phyloP scores from a whole-genome alignment of 1,284 basidiomycete species.

The Fomitiporia mediterranea region DNA sequence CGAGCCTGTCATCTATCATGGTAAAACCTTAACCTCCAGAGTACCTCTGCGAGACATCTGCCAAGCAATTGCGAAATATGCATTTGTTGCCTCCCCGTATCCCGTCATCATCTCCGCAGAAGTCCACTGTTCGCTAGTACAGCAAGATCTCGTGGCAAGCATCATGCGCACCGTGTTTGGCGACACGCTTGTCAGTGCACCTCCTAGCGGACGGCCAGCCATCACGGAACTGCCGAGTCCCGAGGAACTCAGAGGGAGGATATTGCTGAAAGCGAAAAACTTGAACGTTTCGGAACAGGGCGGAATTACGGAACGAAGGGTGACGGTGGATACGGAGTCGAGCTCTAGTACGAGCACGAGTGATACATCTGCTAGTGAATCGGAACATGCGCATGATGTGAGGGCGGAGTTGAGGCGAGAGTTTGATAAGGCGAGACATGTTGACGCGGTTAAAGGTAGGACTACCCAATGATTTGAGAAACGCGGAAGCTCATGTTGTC shows the following conservation, averaged over 20 bases:
- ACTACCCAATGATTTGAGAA: neutral
- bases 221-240: slow-evolving; percentile 78
- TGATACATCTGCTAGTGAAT: slow-evolving; percentile 43
- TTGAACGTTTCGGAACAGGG: slow-evolving; percentile 35
- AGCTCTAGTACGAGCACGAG: slow-evolving; percentile 33
- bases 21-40: slow-evolving; percentile 87
- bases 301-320: slow-evolving; percentile 34
- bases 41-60: slow-evolving; percentile 85
- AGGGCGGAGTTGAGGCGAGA: slow-evolving; percentile 22
- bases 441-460: slow-evolving; percentile 21
- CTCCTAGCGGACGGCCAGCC: slow-evolving; percentile 44
- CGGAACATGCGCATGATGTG: slow-evolving; percentile 26
- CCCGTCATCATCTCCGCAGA: slow-evolving; percentile 95
- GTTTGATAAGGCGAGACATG: slow-evolving; percentile 18
- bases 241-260: slow-evolving; percentile 73
- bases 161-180: slow-evolving; percentile 84
- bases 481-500: neutral
- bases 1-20: slow-evolving; percentile 86
- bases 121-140: slow-evolving; percentile 79
- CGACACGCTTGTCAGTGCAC: slow-evolving; percentile 62
- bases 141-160: slow-evolving; percentile 79
- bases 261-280: slow-evolving; percentile 72
- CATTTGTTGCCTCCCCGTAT: slow-evolving; percentile 90
- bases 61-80: slow-evolving; percentile 86
- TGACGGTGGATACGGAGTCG: slow-evolving; percentile 41